A percentile compares a stretch with the other conserved stretches of the same genome.
phyloP scores from a whole-genome alignment of 2,329 filamentous ascomycete genomes.

The Colletotrichum tabaci region DNA sequence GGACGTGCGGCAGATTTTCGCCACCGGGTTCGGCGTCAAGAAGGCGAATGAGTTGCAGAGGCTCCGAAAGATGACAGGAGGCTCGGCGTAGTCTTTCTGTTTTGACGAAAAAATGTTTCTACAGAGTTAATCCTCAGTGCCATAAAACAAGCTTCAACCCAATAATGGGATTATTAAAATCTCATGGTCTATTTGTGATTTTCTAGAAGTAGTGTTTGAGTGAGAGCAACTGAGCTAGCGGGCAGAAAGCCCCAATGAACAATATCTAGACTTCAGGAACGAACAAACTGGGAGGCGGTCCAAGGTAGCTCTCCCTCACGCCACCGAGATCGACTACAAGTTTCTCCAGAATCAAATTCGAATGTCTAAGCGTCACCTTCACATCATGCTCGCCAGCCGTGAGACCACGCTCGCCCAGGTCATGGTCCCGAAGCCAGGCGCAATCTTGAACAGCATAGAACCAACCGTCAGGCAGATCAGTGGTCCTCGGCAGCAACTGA shows the following conservation, averaged over 20 bases:
- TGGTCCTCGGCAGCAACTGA: conserved; percentile 48
- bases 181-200: background rate
- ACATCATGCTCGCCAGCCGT: conserved; percentile 49
- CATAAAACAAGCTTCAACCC: background rate
- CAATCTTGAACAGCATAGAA: conserved; percentile 62
- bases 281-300: conserved; percentile 50
- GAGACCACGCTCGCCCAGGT: conserved; percentile 43
- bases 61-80: conserved; percentile 45
- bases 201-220: too few species aligned
- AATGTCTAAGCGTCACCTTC: conserved; percentile 49
- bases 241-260: too few species aligned
- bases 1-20: conserved; percentile 66
- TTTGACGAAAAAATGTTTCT: too few species aligned
- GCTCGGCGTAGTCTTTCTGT: background rate
- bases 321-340: conserved; percentile 52
- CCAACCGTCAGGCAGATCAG: conserved; percentile 64
- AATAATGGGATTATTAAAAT: background rate
- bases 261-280: background rate
- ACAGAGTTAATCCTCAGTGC: background rate
- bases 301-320: conserved; percentile 53
- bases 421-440: conserved; percentile 62
- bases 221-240: background rate
- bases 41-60: conserved; percentile 57
- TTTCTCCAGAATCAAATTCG: conserved; percentile 56
- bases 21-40: conserved; percentile 62